Evolutionary conservation across 169 alveolate genomes (phyloP), one percentile per base, ranked within the genome.

Genomic region (Eimeria necatrix): DNA sequence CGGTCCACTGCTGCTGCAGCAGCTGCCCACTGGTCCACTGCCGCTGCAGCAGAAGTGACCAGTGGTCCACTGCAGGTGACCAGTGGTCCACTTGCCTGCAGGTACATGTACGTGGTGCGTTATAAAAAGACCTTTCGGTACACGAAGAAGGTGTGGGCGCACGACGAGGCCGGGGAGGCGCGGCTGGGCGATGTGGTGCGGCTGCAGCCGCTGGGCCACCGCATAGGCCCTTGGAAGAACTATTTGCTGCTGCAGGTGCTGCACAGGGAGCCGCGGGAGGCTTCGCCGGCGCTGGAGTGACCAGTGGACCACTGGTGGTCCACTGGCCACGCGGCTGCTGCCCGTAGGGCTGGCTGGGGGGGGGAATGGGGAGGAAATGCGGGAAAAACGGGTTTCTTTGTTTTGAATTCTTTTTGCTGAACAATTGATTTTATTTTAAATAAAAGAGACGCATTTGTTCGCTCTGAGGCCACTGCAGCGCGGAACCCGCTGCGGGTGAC

Each of bases 151-250:
- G 98, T 93, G 7, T 98, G 98, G 99, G 98, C 98, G 3, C 98
- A 97, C 94, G 99, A 98, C 96, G 99, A 97, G 94, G 96, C 95
- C 32, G 91, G 96, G 60, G 98, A 97, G 91, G 98, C 98, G 16
- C 94, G 94, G 59, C 96, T 97, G 73, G 99, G 99, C 2, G 99
- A 98, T 84, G 97, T 98, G 41, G 99, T 98, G 51, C 96, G 98
- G n/a, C 96, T 98, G 52, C 99, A 98, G 95, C 99, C 99, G 26
- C 96, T 98, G 91, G 99, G 99, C 80, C 97, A 97, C 64, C 96
- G 97, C 26, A 64, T 96, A 0, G 97, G 97, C 24, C 96, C 96
- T 2, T 95, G 96, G 96, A 95, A 95, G 80, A 95, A 91, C 52
- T 95, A 95, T 64, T 56, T 90, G 24, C 86, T 95, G 14, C 80